phyloP scores from a whole-genome alignment of 2,329 filamentous ascomycete genomes.

The Huntiella bhutanensis region DNA sequence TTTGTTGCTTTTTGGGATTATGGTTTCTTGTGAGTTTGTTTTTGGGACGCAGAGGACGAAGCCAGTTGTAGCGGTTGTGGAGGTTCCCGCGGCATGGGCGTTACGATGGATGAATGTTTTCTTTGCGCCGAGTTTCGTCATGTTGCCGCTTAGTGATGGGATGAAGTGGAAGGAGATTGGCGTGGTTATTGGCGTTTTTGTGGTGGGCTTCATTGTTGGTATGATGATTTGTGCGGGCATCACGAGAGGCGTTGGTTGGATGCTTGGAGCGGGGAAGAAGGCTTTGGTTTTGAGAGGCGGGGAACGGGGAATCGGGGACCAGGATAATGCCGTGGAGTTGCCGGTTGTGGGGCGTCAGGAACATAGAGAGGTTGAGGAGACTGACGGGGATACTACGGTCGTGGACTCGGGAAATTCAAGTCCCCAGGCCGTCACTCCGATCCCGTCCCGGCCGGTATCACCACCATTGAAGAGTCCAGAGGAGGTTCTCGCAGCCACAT shows the following conservation, averaged over 20 bases:
- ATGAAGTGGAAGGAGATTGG: no score
- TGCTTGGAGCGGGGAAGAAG: no score
- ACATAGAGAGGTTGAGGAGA: no score
- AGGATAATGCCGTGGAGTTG: no score
- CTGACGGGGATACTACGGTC: no score
- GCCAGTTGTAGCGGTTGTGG: constrained; percentile 28
- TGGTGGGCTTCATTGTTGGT: constrained; percentile 35
- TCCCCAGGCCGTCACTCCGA: no score
- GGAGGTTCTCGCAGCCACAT: constrained; percentile 26
- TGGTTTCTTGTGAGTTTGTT: constrained; percentile 27
- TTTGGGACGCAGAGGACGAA: constrained; percentile 31
- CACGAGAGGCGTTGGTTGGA: constrained; percentile 19
- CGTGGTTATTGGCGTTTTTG: constrained; percentile 35
- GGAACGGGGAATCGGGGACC: no score
- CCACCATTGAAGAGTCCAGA: constrained; percentile 22
- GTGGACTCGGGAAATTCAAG: no score
- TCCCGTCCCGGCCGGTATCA: no score
- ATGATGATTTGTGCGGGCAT: constrained; percentile 34
- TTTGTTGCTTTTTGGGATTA: constrained; percentile 30
- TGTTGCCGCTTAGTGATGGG: constrained; percentile 26
- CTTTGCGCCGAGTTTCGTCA: constrained; percentile 40
- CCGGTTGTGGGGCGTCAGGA: no score
- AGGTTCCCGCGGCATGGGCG: constrained; percentile 37
- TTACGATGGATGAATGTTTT: constrained; percentile 39
- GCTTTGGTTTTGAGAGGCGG: no score